phyloP scores from a whole-genome alignment of 78 protist species.

The Capsaspora owczarzaki region DNA sequence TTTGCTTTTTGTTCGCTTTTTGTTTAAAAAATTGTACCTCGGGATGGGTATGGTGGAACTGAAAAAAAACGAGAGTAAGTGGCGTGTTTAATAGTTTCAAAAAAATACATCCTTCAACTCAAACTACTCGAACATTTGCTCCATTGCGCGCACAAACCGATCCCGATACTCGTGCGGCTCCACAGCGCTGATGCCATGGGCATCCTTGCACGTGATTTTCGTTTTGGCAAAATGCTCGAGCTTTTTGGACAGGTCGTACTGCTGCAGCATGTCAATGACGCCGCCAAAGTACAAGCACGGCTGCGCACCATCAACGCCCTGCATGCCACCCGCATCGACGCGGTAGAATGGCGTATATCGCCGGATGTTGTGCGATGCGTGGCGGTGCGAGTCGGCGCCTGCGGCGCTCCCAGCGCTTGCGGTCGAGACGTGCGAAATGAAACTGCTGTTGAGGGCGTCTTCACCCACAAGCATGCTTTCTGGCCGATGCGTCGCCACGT shows the following conservation, averaged over 20 bases:
- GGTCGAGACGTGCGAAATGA: too few relatives aligned
- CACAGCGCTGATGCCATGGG: not conserved
- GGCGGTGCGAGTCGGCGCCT: too few relatives aligned
- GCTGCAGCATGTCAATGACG: conserved; percentile 41
- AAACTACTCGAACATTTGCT: not conserved
- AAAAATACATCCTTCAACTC: too few relatives aligned
- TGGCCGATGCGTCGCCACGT: not conserved
- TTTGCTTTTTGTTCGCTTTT: too few relatives aligned
- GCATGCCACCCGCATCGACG: not conserved
- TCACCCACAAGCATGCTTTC: not conserved
- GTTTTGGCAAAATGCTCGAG: conserved; percentile 19
- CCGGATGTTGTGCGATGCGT: too few relatives aligned
- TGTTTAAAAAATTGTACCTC: too few relatives aligned
- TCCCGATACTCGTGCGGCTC: conserved; percentile 10
- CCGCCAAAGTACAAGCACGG: conserved; percentile 42
- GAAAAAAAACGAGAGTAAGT: too few relatives aligned
- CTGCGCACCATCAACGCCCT: not conserved
- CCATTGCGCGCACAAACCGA: conserved; percentile 8
- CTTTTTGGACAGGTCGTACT: conserved; percentile 18
- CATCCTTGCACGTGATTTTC: not conserved
- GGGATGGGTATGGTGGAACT: too few relatives aligned
- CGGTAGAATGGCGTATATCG: not conserved
- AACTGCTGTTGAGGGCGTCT: not conserved
- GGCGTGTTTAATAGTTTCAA: too few relatives aligned
- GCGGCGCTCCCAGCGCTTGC: too few relatives aligned